These are phyloP conservation scores for Aureobasidium melanogenum DNA, from an alignment of 2,329 filamentous ascomycete species.

Conservation along the genomic window DNA sequence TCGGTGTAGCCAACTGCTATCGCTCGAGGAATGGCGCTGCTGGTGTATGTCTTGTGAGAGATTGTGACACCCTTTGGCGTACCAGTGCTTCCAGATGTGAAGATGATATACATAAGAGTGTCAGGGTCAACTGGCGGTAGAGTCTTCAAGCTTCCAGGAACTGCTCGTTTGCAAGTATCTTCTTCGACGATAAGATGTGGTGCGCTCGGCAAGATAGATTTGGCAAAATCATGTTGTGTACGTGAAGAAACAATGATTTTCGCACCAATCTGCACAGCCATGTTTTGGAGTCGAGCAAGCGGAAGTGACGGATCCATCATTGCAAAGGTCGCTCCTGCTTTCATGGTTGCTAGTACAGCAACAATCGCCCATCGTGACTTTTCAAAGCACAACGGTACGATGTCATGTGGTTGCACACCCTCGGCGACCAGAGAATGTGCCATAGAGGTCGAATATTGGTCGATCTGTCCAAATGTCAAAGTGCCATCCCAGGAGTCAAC, in stretches of 20 bases:
- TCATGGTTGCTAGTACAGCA: conserved; percentile 23
- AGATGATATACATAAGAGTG: conserved; percentile 21
- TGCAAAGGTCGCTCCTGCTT: conserved; percentile 23
- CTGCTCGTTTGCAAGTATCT: background rate
- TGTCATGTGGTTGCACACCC: conserved; percentile 11
- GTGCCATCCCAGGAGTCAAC: conserved; percentile 22
- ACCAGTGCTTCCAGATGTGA: conserved; percentile 22
- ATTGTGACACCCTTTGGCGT: conserved; percentile 20
- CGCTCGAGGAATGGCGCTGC: conserved; percentile 38
- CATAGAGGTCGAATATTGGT: conserved; percentile 15
- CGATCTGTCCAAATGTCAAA: conserved; percentile 21
- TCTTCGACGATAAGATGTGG: conserved; percentile 13
- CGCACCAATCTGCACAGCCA: conserved; percentile 7
- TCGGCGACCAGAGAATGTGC: conserved; percentile 13
- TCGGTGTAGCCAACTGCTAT: conserved; percentile 9
- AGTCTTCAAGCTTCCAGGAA: background rate
- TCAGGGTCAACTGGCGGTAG: conserved; percentile 9
- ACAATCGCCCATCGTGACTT: conserved; percentile 23
- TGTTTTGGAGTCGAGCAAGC: conserved; percentile 17
- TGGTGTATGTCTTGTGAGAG: conserved; percentile 44
- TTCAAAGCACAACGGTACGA: conserved; percentile 20
- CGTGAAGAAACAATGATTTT: conserved; percentile 13
- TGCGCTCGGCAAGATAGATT: conserved; percentile 13
- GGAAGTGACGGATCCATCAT: conserved; percentile 22
- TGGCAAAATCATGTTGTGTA: conserved; percentile 14